These are phyloP conservation scores for Leccinum longicurvipes DNA, from an alignment of 768 basidiomycete genomes.

Conservation along the genomic window DNA sequence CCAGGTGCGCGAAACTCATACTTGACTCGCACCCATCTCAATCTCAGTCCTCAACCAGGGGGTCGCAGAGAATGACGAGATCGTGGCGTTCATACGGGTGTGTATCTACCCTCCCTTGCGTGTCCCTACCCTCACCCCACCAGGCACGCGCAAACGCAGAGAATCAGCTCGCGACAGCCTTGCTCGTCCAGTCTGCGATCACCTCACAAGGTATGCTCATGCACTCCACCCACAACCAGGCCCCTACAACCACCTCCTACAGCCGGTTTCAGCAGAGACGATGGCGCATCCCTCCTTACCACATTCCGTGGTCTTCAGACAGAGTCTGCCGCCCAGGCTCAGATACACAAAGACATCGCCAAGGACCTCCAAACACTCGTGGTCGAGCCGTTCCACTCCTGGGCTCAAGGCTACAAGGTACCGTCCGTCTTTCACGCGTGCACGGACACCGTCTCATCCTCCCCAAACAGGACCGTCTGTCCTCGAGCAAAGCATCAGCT, in stretches of 20 bases:
- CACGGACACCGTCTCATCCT: constrained; percentile 12
- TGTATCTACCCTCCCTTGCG: constrained; percentile 19
- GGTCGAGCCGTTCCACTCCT: constrained; percentile 74
- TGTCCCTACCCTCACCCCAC: constrained; percentile 3
- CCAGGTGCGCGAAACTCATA: constrained; percentile 48
- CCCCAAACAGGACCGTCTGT: constrained; percentile 53
- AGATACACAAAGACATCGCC: constrained; percentile 66
- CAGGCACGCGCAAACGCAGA: constrained; percentile 77
- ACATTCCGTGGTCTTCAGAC: constrained; percentile 77
- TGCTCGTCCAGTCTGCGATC: constrained; percentile 50
- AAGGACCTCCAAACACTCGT: constrained; percentile 75
- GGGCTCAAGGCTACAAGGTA: constrained; percentile 76
- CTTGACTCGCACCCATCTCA: constrained; percentile 6
- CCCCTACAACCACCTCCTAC: constrained; percentile 33
- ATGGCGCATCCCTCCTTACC: constrained; percentile 78
- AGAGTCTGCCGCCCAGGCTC: constrained; percentile 70
- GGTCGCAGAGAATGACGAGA: constrained; percentile 77
- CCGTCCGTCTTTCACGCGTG: constrained; percentile 1
- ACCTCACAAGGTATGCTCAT: constrained; percentile 45
- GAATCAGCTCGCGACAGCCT: constrained; percentile 54
- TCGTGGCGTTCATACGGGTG: constrained; percentile 80
- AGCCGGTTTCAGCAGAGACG: constrained; percentile 72
- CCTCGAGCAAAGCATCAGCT: constrained; percentile 52
- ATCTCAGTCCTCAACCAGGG: constrained; percentile 59
- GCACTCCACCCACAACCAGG: background rate